phyloP scores from a whole-genome alignment of 139 green algal species.

The Micractinium conductrix region DNA sequence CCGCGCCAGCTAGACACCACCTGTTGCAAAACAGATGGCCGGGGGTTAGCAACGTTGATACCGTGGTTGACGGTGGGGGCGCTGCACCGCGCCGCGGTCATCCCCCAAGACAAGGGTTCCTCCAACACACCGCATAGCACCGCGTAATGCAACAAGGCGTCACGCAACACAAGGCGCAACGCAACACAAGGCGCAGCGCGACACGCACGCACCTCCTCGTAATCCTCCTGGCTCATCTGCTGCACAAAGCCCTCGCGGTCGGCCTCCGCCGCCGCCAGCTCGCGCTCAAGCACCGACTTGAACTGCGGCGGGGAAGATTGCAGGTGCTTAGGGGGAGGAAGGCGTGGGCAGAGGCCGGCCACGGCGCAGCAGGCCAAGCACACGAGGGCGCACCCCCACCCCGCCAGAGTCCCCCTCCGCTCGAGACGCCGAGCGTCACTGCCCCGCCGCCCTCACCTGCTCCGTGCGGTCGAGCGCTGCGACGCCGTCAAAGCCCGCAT shows the following conservation, averaged over 20 bases:
- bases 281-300: conserved; percentile 49
- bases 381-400: too few relatives aligned
- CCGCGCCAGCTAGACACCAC: conserved; percentile 70
- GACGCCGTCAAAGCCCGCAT: conserved; percentile 68
- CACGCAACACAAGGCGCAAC: too few relatives aligned
- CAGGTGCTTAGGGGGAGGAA: neutral
- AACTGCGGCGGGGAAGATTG: conserved; percentile 51
- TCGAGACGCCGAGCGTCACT: too few relatives aligned
- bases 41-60: too few relatives aligned
- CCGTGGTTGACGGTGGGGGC: too few relatives aligned
- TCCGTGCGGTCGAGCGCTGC: conserved; percentile 27
- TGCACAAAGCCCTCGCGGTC: conserved; percentile 50
- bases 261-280: conserved; percentile 56
- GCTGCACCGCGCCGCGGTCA: too few relatives aligned
- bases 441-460: conserved; percentile 20
- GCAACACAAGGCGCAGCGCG: too few relatives aligned
- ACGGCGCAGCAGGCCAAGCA: neutral
- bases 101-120: too few relatives aligned
- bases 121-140: too few relatives aligned
- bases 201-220: conserved; percentile 5
- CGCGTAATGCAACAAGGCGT: too few relatives aligned
- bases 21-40: neutral
- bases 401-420: too few relatives aligned
- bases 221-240: conserved; percentile 25
- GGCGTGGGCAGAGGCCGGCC: neutral